phyloP scores from a whole-genome alignment of 129 eudicot species.

The Flaveria linearis region DNA sequence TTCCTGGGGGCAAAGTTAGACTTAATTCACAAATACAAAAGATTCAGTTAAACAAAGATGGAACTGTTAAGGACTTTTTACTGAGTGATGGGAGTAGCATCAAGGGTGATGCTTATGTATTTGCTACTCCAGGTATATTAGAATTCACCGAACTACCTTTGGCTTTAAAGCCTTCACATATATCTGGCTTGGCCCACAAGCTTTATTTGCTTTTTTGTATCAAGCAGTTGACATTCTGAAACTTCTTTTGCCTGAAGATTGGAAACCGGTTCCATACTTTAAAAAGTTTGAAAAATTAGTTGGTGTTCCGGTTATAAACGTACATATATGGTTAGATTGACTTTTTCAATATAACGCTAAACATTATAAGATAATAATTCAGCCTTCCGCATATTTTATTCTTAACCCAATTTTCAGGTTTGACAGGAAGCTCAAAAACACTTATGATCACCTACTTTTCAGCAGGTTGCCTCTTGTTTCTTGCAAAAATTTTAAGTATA shows the following conservation, averaged over 20 bases:
- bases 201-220: conserved; percentile 31
- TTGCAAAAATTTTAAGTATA: neutral
- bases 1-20: no score
- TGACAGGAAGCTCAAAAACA: conserved; percentile 87
- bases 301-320: conserved; percentile 97
- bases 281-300: conserved; percentile 86
- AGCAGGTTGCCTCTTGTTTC: conserved; percentile 53
- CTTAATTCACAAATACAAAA: no score
- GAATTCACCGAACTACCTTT: neutral
- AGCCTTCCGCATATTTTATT: neutral
- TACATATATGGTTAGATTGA: conserved; percentile 87
- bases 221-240: conserved; percentile 86
- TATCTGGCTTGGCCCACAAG: neutral
- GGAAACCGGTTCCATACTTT: conserved; percentile 85
- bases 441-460: conserved; percentile 84
- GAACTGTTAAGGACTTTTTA: conserved; percentile 65
- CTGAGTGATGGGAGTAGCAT: conserved; percentile 60
- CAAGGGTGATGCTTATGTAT: conserved; percentile 85
- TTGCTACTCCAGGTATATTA: conserved; percentile 79
- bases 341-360: conserved; percentile 5
- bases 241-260: conserved; percentile 92
- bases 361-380: conserved; percentile 1
- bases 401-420: conserved; percentile 62
- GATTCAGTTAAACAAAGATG: no score
- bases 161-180: neutral